Percentiles rank a stretch among this genome's conserved stretches.
These are phyloP conservation scores for Verticillium alfalfae DNA, from an alignment of 2,329 filamentous ascomycete genomes.

Conservation along the genomic window DNA sequence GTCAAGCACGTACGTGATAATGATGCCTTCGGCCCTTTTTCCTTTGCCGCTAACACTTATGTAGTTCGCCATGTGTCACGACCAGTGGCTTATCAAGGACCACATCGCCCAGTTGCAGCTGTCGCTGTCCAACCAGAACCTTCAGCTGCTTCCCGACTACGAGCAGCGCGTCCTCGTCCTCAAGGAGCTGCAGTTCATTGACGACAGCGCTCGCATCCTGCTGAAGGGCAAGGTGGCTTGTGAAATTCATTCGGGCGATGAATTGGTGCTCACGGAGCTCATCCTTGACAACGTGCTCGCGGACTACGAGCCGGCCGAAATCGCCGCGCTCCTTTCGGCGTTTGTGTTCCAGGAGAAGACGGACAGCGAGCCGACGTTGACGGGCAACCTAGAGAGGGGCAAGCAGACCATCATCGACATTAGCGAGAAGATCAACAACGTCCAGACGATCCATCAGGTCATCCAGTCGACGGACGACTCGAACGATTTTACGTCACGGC, in stretches of 20 bases:
- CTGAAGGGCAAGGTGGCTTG: conserved; percentile 98
- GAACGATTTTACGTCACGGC: conserved; percentile 83
- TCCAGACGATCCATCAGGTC: conserved; percentile 87
- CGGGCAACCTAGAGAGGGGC: conserved; percentile 74
- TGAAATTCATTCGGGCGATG: conserved; percentile 95
- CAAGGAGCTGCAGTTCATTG: conserved; percentile 87
- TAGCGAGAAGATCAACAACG: conserved; percentile 84
- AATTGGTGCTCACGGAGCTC: conserved; percentile 91
- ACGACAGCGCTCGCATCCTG: conserved; percentile 79
- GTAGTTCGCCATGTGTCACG: conserved; percentile 90
- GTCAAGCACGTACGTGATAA: conserved; percentile 72
- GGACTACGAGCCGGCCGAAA: conserved; percentile 92
- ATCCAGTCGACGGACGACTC: conserved; percentile 85
- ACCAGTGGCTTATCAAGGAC: conserved; percentile 94
- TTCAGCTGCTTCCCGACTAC: conserved; percentile 93
- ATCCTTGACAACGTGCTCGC: conserved; percentile 95
- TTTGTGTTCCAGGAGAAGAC: conserved; percentile 99
- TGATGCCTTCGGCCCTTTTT: not conserved
- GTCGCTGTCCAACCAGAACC: conserved; percentile 90
- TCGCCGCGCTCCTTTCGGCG: conserved; percentile 84
- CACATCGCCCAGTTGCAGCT: conserved; percentile 84
- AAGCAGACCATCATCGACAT: conserved; percentile 83
- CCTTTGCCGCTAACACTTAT: conserved; percentile 32
- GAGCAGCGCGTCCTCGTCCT: conserved; percentile 90
- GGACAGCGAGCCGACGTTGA: conserved; percentile 71